phyloP scores from a whole-genome alignment of 2,329 filamentous ascomycete genomes.

The Alternaria triticimaculans region DNA sequence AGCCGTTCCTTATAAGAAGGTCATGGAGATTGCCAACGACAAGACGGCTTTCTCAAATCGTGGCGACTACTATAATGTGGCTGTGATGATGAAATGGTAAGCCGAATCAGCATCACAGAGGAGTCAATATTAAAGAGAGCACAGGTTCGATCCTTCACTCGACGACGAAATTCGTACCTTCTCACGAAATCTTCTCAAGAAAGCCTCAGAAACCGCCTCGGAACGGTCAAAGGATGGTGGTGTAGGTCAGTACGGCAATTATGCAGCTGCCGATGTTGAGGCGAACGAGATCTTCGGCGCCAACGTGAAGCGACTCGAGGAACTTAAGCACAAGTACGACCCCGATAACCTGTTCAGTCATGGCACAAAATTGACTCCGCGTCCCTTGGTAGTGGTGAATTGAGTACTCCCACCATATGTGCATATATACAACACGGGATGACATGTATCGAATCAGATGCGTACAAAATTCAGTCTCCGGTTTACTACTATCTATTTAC shows the following conservation, averaged over 20 bases:
- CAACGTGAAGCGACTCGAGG: slow-evolving; percentile 40
- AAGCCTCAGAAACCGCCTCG: slow-evolving; percentile 27
- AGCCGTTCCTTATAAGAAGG: slow-evolving; percentile 35
- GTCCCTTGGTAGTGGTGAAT: slow-evolving; percentile 29
- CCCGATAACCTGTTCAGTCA: slow-evolving; percentile 43
- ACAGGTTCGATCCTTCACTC: slow-evolving; percentile 34
- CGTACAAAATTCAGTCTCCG: neutral
- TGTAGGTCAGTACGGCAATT: slow-evolving; percentile 44
- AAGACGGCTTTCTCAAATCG: slow-evolving; percentile 38
- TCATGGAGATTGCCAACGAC: slow-evolving; percentile 31
- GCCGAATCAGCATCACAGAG: neutral
- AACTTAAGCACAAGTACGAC: slow-evolving; percentile 46
- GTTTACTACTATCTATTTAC: neutral
- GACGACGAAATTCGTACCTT: slow-evolving; percentile 36
- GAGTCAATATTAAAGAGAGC: neutral
- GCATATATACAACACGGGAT: neutral
- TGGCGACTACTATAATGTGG: slow-evolving; percentile 45
- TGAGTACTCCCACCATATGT: slow-evolving; percentile 1
- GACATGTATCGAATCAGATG: neutral
- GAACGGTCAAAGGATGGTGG: slow-evolving; percentile 30
- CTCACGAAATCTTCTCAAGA: slow-evolving; percentile 33
- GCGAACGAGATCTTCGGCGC: slow-evolving; percentile 40
- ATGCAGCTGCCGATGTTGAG: slow-evolving; percentile 34
- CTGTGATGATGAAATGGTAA: slow-evolving; percentile 41
- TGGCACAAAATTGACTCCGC: slow-evolving; percentile 31